Evolutionary conservation across 495 filamentous ascomycete species (phyloP).

Genomic region (Evernia prunastri): DNA sequence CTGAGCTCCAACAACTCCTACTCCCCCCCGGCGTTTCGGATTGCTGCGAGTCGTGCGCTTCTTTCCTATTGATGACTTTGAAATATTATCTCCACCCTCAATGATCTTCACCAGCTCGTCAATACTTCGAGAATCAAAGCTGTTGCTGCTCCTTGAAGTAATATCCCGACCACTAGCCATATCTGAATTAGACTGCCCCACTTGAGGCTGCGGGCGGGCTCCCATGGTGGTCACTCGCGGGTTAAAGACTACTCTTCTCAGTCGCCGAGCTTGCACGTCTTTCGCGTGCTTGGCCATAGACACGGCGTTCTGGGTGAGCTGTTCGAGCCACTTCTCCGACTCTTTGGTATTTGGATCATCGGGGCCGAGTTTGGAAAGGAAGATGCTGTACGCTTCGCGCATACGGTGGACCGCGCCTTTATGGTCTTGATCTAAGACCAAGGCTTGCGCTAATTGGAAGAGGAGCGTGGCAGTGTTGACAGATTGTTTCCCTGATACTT

Average conservation of each 20-base stretch:
- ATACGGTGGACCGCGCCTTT: constrained; percentile 85
- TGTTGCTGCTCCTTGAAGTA: constrained; percentile 28
- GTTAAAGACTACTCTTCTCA: constrained; percentile 53
- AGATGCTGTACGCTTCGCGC: constrained; percentile 93
- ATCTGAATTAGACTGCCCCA: constrained; percentile 49
- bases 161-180: constrained; percentile 39
- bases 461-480: constrained; percentile 92
- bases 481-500: constrained; percentile 76
- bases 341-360: constrained; percentile 95
- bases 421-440: constrained; percentile 86
- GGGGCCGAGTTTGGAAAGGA: constrained; percentile 72
- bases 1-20: constrained; percentile 10
- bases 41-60: constrained; percentile 63
- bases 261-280: constrained; percentile 65
- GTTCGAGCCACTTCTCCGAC: constrained; percentile 88
- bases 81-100: constrained; percentile 59
- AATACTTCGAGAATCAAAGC: constrained; percentile 66
- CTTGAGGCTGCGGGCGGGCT: constrained; percentile 38
- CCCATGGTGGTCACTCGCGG: constrained; percentile 46
- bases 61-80: constrained; percentile 55
- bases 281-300: constrained; percentile 87
- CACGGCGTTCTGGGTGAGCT: constrained; percentile 91
- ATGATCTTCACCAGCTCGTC: constrained; percentile 86
- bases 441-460: constrained; percentile 92
- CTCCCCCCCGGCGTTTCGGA: constrained; percentile 60